Evolutionary conservation across 192 early-diverging fungal genomes (phyloP), one percentile per base, ranked within the genome.

Genomic region (Backusella morwellensis): DNA sequence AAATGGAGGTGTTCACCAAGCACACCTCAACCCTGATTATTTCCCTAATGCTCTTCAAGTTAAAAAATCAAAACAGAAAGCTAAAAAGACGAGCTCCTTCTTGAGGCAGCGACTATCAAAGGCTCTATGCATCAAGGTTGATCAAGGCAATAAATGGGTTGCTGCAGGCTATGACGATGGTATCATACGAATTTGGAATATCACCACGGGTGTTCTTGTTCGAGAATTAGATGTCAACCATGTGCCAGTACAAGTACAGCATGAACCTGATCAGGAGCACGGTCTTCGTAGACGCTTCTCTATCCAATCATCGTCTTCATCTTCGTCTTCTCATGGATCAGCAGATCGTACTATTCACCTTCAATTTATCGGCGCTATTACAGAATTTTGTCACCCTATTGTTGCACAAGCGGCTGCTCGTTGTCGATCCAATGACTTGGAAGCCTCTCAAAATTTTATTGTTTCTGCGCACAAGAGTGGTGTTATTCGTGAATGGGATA

Each of bases 151-250:
- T 71, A 68, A 77, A 21, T 83, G 81, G 81, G 63, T 71, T 40
- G 78, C 75, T 7, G 69, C 77, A 15, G 78, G 75, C 12, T 76
- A 74, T 26, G 78, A 80, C n/a, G 67, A 83, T 63, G 81, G 81
- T 11, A n/a, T 70, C 2, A 66, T 80, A 32, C 77, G 81, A 15
- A 44, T 83, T 6, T 83, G 81, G 81, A 72, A 74, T 70, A 12
- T 74, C 6, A 29, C 38, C n/a, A 70, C 81, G 6, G 78, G 81
- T 29, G 36, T 35, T 6, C 44, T 79, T 66, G 72, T 74, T n/a
- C 44, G 35, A 50, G 56, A 71, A 52, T 32, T 35, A 38, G 34
- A 70, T 19, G n/a, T 23, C 19, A 26, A 26, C 11, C 56, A 63
- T 63, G 35, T 70, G 38, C 68, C 68, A 12, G 26, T 72, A 23